Conservation (phyloP, 352 stramenopile species). For the Phytophthora idaei region DNA sequence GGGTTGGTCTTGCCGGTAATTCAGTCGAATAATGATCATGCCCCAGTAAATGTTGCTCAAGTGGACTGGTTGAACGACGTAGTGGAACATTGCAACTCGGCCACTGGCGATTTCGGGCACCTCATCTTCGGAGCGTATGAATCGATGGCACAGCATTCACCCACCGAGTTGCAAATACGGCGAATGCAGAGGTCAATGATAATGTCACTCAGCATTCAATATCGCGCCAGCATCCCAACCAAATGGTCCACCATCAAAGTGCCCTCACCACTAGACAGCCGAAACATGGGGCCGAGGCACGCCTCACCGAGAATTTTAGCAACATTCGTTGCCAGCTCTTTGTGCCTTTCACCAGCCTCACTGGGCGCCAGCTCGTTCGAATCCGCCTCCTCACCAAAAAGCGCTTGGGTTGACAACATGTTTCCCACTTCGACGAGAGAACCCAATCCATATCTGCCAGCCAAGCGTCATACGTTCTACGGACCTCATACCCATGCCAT, state of each 20-base stretch:
- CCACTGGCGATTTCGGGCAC: background rate
- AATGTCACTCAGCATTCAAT: background rate
- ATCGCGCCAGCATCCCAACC: background rate
- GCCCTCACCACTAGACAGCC: background rate
- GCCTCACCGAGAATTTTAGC: background rate
- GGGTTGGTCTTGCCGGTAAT: background rate
- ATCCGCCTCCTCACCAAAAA: background rate
- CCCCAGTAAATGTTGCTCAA: background rate
- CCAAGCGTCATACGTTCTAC: background rate
- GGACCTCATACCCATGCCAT: background rate
- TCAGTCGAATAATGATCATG: background rate
- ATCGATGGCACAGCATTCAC: background rate
- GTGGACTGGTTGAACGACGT: background rate
- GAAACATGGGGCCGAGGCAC: background rate
- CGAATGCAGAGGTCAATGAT: background rate
- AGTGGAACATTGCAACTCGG: background rate
- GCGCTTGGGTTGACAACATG: background rate
- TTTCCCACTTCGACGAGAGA: conserved; percentile 4
- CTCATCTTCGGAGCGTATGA: background rate
- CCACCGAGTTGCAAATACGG: background rate
- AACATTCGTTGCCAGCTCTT: background rate
- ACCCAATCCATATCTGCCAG: background rate
- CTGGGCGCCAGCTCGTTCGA: background rate
- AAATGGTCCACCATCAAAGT: background rate
- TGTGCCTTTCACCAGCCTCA: background rate